Conservation (phyloP, 140 eudicot species). For the Flaveria floridana region DNA sequence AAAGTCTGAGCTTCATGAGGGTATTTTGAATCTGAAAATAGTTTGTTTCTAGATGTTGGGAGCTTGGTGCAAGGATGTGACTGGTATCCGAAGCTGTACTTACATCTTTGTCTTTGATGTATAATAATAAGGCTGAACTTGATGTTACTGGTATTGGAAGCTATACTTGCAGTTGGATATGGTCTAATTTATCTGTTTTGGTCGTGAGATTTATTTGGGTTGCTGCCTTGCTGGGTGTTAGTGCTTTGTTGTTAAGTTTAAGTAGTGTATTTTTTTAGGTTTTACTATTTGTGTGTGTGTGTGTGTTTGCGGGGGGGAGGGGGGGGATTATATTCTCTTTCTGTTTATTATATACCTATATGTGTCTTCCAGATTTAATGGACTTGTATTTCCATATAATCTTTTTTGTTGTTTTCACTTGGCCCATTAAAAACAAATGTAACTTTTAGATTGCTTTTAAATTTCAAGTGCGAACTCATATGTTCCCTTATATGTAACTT, state of each 20-base stretch:
- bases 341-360: not conserved
- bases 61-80: not conserved
- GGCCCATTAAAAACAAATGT: not conserved
- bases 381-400: not conserved
- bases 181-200: not conserved
- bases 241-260: not conserved
- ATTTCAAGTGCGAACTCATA: not conserved
- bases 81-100: not conserved
- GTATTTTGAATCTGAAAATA: not conserved
- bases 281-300: not conserved
- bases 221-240: not conserved
- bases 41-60: slow-evolving; percentile 1
- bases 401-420: slow-evolving; percentile 1
- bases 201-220: not conserved
- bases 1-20: not conserved
- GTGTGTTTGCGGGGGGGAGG: too few relatives aligned
- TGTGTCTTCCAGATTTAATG: not conserved
- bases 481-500: not conserved
- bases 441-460: not conserved
- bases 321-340: not conserved
- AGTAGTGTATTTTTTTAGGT: not conserved
- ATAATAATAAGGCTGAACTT: too few relatives aligned
- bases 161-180: not conserved
- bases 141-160: not conserved
- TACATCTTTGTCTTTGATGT: too few relatives aligned